Percentiles rank a stretch among this genome's conserved stretches.
Evolutionary conservation across 176 grass and related monocot species (phyloP).

Genomic region (Carex parvula): DNA sequence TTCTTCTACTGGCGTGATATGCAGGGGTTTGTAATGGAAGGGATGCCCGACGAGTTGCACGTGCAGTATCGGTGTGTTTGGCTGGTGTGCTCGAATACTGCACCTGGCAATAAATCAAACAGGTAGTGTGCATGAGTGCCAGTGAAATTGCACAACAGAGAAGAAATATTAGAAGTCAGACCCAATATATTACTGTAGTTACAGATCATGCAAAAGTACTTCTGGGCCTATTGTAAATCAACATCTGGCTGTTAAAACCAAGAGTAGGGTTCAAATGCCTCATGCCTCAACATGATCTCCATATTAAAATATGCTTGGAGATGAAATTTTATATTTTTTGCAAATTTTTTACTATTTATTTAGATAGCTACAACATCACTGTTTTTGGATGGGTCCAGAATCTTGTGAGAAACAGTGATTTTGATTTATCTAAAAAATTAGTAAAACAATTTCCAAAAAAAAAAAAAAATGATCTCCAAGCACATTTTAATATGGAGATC

Average conservation of each 20-base stretch:
- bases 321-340: too few species aligned
- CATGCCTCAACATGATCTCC: too few species aligned
- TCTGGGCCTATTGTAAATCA: not conserved
- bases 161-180: not conserved
- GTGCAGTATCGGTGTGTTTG: not conserved
- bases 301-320: too few species aligned
- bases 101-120: conserved; percentile 1
- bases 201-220: not conserved
- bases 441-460: too few species aligned
- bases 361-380: too few species aligned
- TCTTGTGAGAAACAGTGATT: too few species aligned
- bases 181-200: not conserved
- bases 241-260: not conserved
- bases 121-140: not conserved
- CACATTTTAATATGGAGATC: too few species aligned
- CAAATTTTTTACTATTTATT: too few species aligned
- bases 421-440: too few species aligned
- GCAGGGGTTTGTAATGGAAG: conserved; percentile 51
- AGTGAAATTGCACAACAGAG: not conserved
- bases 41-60: conserved; percentile 43
- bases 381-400: too few species aligned
- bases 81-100: conserved; percentile 29
- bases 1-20: conserved; percentile 31
- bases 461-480: too few species aligned
- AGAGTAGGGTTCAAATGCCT: too few species aligned